Evolutionary conservation across 1,284 basidiomycete genomes (phyloP).

Genomic region (Inonotus obliquus): DNA sequence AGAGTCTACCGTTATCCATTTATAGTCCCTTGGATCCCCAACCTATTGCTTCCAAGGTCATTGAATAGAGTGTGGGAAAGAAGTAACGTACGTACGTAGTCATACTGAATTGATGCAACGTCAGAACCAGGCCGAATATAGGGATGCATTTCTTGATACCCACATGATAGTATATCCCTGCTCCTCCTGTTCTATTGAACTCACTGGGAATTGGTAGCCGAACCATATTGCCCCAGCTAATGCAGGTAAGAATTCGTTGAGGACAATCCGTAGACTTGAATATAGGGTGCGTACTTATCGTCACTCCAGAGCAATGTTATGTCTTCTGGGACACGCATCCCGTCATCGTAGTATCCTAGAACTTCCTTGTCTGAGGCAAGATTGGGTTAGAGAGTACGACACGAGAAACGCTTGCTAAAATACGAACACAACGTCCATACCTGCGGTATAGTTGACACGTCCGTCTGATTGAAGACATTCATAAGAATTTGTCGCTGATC

Average conservation of each 20-base stretch:
- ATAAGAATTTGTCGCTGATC: slow-evolving; percentile 61
- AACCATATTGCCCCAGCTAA: slow-evolving; percentile 56
- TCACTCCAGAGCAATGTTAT: slow-evolving; percentile 57
- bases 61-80: not conserved
- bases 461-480: slow-evolving; percentile 45
- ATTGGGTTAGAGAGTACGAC: not conserved
- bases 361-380: slow-evolving; percentile 50
- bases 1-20: slow-evolving; percentile 52
- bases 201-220: slow-evolving; percentile 49
- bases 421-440: slow-evolving; percentile 59
- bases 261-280: not conserved
- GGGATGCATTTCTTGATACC: slow-evolving; percentile 21
- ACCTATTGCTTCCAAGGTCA: slow-evolving; percentile 31
- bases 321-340: slow-evolving; percentile 51
- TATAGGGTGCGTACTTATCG: slow-evolving; percentile 42
- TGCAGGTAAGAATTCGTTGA: not conserved
- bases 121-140: not conserved
- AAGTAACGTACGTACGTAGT: slow-evolving; percentile 35
- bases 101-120: slow-evolving; percentile 31
- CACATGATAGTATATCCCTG: slow-evolving; percentile 68
- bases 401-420: not conserved
- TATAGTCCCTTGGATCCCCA: slow-evolving; percentile 52
- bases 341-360: slow-evolving; percentile 63
- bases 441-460: slow-evolving; percentile 54
- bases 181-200: slow-evolving; percentile 55